Evolutionary conservation across 1,284 basidiomycete species (phyloP), one percentile per base, ranked within the genome.

Genomic region (Heterobasidion occidentale): DNA sequence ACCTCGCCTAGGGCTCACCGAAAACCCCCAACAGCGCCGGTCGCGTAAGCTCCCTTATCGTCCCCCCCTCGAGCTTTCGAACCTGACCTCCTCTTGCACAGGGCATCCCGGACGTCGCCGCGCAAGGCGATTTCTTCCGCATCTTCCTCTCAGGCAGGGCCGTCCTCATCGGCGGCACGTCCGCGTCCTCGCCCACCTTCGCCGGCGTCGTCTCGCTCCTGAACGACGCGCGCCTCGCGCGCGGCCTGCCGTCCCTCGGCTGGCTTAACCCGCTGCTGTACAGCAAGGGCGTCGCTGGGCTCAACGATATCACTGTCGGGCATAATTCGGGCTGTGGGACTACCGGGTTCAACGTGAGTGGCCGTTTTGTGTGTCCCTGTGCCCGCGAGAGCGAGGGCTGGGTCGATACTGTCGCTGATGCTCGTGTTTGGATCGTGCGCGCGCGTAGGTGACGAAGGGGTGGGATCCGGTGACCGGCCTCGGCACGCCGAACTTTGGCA

Each of bases 71-170:
- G 9, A n/a, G 8, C 14, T 44, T 35, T n/a, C 8, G 3, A 11
- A 20, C 51, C 14, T n/a, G 12, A 35, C 27, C 27, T 4, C 46
- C 44, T 38, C 36, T 8, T 1, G 36, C 52, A 42, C 55, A 82
- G 79, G 80, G 64, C 5, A 70, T 74, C 59, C 86, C 86, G 1
- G 86, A 88, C 55, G 79, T 88, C 7, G 71, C 85, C 1, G 84
- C 84, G 0, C 82, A 84, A 63, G 77, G 76, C 3, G 61, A 66
- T 36, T 64, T 67, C 46, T 80, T 75, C 70, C 64, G 67, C 11
- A 69, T 80, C 50, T 72, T 69, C 62, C 64, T 67, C 48, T 53
- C 63, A 49, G 77, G 76, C 8, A 9, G 45, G 1, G 46, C 65
- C 1, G 55, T 33, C 3, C 63, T 63, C 2, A 68, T 81, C 57